Conservation (phyloP, 257 asterid genomes). For the Nemophila menziesii region DNA sequence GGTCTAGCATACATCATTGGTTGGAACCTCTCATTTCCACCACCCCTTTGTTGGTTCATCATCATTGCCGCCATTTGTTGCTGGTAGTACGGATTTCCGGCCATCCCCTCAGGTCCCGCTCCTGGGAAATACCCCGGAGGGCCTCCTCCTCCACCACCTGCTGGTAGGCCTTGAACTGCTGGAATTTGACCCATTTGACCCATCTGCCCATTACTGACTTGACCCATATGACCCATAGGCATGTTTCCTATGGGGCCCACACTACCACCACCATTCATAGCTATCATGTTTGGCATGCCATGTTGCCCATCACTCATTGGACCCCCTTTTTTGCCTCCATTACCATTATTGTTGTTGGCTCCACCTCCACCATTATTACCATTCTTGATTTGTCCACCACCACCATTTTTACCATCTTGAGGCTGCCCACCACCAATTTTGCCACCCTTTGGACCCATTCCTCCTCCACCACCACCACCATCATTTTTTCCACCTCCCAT, state of each 20-base stretch:
- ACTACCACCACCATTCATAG: constrained; percentile 38
- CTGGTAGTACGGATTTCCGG: constrained; percentile 52
- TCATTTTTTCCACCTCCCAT: constrained; percentile 33
- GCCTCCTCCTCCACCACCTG: constrained; percentile 15
- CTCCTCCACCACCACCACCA: constrained; percentile 52
- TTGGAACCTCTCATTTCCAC: constrained; percentile 88
- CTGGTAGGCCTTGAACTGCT: constrained; percentile 59
- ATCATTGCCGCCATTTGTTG: constrained; percentile 78
- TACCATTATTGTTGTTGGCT: constrained; percentile 21
- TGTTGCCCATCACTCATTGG: constrained; percentile 64
- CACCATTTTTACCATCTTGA: constrained; percentile 15
- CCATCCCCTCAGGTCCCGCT: constrained; percentile 37
- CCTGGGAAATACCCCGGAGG: constrained; percentile 43
- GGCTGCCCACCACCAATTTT: constrained; percentile 55
- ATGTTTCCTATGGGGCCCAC: constrained; percentile 42
- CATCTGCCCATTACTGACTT: constrained; percentile 27
- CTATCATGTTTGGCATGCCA: constrained; percentile 91
- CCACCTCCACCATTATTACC: constrained; percentile 29
- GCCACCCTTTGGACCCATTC: constrained; percentile 26
- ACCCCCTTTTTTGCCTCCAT: constrained; percentile 56
- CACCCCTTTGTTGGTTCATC: constrained; percentile 88
- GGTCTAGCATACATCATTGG: constrained; percentile 99
- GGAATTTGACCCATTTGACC: constrained; percentile 63
- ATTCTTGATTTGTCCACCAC: constrained; percentile 20
- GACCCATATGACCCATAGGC: constrained; percentile 39